These are phyloP conservation scores for Globisporangium recalcitrans DNA, from an alignment of 352 stramenopile species.

Conservation along the genomic window DNA sequence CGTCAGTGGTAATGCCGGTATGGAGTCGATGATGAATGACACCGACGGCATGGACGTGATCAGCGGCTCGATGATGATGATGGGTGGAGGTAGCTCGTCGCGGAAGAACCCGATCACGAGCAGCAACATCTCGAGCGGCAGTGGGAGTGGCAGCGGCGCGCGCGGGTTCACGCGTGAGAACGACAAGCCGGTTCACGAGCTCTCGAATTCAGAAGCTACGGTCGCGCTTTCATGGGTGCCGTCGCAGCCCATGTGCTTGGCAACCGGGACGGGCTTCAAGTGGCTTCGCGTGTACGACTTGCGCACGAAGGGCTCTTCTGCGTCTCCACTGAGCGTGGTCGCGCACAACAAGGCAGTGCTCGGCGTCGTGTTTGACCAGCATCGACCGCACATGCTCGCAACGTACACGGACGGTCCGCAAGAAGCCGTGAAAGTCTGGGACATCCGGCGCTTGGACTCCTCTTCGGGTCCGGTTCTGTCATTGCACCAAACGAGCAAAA, in stretches of 20 bases:
- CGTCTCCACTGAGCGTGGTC: conserved; percentile 71
- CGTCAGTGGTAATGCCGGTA: conserved; percentile 16
- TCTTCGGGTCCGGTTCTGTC: conserved; percentile 59
- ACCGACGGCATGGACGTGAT: conserved; percentile 20
- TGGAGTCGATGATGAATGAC: conserved; percentile 29
- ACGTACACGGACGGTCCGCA: conserved; percentile 82
- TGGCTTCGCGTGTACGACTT: conserved; percentile 86
- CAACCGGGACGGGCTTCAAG: conserved; percentile 83
- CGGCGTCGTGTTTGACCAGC: conserved; percentile 74
- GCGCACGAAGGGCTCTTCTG: conserved; percentile 30
- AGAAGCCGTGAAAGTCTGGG: conserved; percentile 83
- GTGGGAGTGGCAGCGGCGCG: conserved; percentile 3
- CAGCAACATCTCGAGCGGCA: conserved; percentile 10
- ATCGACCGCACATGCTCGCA: conserved; percentile 75
- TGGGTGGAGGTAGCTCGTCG: conserved; percentile 4
- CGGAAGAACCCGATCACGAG: conserved; percentile 16
- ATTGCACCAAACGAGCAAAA: conserved; percentile 69
- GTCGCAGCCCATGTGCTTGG: conserved; percentile 71
- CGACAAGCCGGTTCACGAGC: conserved; percentile 67
- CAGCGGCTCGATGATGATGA: conserved; percentile 19
- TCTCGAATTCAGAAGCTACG: conserved; percentile 81
- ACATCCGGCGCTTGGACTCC: conserved; percentile 77
- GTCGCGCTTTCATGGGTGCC: conserved; percentile 81
- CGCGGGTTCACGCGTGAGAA: conserved; percentile 26
- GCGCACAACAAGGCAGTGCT: conserved; percentile 83